Conservation (phyloP, 805 yeast genomes). For the Sugiyamaella marilandica region DNA sequence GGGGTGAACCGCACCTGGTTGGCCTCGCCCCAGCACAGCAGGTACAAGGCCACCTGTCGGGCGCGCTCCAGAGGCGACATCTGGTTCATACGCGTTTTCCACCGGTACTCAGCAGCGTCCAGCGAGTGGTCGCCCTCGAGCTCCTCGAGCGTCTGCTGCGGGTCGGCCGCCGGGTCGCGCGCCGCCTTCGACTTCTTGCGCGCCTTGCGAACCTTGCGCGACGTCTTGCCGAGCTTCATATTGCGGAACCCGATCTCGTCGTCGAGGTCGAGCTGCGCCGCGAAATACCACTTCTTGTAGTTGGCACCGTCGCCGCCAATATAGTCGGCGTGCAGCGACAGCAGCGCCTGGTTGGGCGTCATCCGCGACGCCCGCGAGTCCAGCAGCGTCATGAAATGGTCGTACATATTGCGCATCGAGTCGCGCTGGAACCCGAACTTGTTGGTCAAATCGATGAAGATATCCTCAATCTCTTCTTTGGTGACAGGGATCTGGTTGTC, state of each 20-base stretch:
- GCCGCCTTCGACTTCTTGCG: conserved; percentile 44
- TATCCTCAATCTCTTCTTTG: conserved; percentile 53
- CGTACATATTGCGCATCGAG: conserved; percentile 72
- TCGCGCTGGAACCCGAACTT: conserved; percentile 83
- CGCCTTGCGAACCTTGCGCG: conserved; percentile 43
- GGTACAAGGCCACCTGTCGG: conserved; percentile 58
- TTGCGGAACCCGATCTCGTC: conserved; percentile 56
- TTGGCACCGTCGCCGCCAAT: conserved; percentile 88
- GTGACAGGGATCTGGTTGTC: conserved; percentile 81
- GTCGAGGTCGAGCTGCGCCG: conserved; percentile 75
- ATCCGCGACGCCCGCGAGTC: conserved; percentile 85
- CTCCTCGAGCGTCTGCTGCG: conserved; percentile 57
- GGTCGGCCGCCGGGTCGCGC: conserved; percentile 46
- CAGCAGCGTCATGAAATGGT: conserved; percentile 70
- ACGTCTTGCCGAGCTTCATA: conserved; percentile 50
- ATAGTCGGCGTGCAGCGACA: conserved; percentile 80
- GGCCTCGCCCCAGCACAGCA: conserved; percentile 74
- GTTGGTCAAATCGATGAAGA: conserved; percentile 54
- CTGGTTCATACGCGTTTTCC: conserved; percentile 62
- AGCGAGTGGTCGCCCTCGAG: conserved; percentile 58
- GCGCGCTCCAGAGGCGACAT: conserved; percentile 54
- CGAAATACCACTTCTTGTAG: conserved; percentile 88
- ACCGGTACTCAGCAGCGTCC: conserved; percentile 72
- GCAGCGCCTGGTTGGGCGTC: conserved; percentile 63
- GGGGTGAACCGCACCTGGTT: conserved; percentile 86